Evolutionary conservation across 164 flowering plant genomes (phyloP), one percentile per base, ranked within the genome.

Genomic region (Aristolochia contorta): DNA sequence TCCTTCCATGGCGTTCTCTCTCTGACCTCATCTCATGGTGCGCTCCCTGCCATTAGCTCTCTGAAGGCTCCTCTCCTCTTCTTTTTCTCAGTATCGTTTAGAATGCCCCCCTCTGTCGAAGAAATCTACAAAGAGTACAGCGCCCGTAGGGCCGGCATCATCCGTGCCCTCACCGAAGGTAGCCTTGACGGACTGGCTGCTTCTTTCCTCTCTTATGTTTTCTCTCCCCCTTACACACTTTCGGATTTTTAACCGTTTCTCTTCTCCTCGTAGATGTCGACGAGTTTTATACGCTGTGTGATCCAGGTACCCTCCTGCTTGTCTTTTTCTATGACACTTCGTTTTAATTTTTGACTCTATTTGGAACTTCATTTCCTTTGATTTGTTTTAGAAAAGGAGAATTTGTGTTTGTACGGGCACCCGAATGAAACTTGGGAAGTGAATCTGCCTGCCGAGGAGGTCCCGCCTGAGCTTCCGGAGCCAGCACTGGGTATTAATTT

Each of bases 401-500:
- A 91, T 69, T 69, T 87, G 76, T 91, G 97, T 68, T 66, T 91
- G 37, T 87, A 87, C 63, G 97, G 97, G 51, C 89, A 91, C 65
- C 79, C 97, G 33, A 81, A 78, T 71, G 95, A 83, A 54, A 72
- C 67, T 3, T 91, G 97, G 97, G 95, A 85, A 69, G 97, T 91
- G 15, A 82, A 74, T 63, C 84, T 90, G 30, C 97, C 97, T 3
- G 95, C 92, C 6, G 97, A 90, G 70, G 97, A 90, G 71, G 91
- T 87, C 63, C 97, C 97, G 7, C 93, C 97, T 0, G 93, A 91
- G 78, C 92, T 91, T 72, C 97, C 97, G 14, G 97, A 91, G 74
- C 97, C 97, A 1, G 97, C 97, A 0, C 78, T 91, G 59, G 97
- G 97, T 9, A 91, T 91, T 65, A 91, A 87, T 63, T 91, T 91